Evolutionary conservation across 768 basidiomycete genomes (phyloP).

Genomic region (Macrolepiota dolichaula): DNA sequence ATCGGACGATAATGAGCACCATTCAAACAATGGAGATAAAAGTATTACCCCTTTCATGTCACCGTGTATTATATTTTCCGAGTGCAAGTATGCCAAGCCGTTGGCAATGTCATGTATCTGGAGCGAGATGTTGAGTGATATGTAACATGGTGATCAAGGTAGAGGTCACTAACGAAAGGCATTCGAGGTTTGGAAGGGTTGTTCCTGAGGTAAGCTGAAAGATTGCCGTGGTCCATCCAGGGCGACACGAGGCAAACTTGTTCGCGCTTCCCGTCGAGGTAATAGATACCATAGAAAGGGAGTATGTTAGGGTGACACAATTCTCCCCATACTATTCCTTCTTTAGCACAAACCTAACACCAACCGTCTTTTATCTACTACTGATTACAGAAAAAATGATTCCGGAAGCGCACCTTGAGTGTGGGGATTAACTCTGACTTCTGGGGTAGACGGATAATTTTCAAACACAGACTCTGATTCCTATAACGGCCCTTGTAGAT

Average conservation of each 20-base stretch:
- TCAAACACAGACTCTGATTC: conserved; percentile 19
- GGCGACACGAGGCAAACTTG: conserved; percentile 12
- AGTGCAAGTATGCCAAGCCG: conserved; percentile 14
- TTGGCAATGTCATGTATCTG: conserved; percentile 12
- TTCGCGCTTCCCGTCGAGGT: not conserved
- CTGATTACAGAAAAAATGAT: not conserved
- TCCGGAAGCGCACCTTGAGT: conserved; percentile 4
- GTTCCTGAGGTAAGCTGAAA: not conserved
- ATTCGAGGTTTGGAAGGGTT: not conserved
- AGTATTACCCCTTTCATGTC: conserved; percentile 15
- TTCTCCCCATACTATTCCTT: not conserved
- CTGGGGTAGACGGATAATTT: conserved; percentile 22
- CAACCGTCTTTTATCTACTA: not conserved
- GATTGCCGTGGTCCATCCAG: conserved; percentile 12
- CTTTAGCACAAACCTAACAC: not conserved
- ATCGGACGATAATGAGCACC: too few relatives aligned
- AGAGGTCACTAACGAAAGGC: conserved; percentile 4
- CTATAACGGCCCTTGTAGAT: conserved; percentile 21
- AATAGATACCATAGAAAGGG: conserved; percentile 10
- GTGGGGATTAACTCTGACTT: conserved; percentile 14
- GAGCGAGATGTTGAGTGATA: too few relatives aligned
- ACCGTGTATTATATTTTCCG: conserved; percentile 12
- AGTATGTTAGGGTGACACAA: not conserved
- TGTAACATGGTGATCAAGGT: not conserved
- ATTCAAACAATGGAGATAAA: not conserved